Conservation (phyloP, 192 early-diverging fungal species). For the Backusella luteola region DNA sequence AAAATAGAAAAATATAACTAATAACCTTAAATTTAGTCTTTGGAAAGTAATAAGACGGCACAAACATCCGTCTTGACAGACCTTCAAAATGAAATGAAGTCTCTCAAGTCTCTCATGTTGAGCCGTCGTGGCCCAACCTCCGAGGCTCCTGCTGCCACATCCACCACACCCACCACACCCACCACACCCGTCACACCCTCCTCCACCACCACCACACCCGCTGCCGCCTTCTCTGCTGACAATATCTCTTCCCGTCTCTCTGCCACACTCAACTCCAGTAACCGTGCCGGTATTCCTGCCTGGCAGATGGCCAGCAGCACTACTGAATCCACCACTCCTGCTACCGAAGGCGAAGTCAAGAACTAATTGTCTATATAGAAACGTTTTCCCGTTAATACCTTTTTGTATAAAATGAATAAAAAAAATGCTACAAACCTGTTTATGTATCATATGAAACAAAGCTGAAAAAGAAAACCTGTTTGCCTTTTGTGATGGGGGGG, state of each 20-base stretch:
- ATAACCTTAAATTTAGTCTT: constrained; percentile 43
- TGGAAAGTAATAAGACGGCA: constrained; percentile 72
- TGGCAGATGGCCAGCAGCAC: constrained; percentile 59
- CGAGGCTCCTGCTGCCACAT: constrained; percentile 24
- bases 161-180: constrained; percentile 23
- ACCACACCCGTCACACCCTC: constrained; percentile 34
- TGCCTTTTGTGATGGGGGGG: too few relatives aligned
- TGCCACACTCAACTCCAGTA: constrained; percentile 3
- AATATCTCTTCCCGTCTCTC: constrained; percentile 22
- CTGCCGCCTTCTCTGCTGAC: constrained; percentile 8
- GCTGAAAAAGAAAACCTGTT: too few relatives aligned
- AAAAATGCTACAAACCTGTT: neutral
- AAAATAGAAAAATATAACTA: neutral
- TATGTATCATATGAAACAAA: neutral
- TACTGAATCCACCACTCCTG: constrained; percentile 9
- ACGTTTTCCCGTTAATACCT: neutral
- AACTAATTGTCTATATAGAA: neutral
- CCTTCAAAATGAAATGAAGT: constrained; percentile 93
- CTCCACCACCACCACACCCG: neutral
- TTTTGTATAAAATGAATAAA: constrained; percentile 2
- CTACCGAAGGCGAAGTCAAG: neutral
- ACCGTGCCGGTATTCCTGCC: constrained; percentile 46
- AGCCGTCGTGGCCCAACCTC: constrained; percentile 58
- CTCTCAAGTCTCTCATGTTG: constrained; percentile 85
- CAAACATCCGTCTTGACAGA: constrained; percentile 68